Conservation (phyloP, 2,329 filamentous ascomycete genomes). For the Dissoconium aciculare region DNA sequence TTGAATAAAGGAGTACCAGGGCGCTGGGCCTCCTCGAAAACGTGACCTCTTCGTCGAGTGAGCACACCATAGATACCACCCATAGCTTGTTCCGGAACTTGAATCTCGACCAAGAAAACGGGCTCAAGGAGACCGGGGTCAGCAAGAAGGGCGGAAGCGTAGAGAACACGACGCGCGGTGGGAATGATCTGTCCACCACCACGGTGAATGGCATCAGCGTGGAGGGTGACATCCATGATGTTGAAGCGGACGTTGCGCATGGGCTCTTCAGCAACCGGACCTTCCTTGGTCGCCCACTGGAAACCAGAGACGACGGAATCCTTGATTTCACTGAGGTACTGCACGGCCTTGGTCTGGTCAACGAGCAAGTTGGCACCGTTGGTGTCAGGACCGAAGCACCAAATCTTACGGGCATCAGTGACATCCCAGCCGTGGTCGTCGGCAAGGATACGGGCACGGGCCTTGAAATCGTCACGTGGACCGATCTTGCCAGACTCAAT, state of each 20-base stretch:
- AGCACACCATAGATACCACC: slow-evolving; percentile 99
- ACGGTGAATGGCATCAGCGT: slow-evolving; percentile 99
- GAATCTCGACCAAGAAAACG: slow-evolving; percentile 98
- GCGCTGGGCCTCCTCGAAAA: slow-evolving; percentile 96
- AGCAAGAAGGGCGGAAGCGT: slow-evolving; percentile 80
- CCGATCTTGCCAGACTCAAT: slow-evolving; percentile 87
- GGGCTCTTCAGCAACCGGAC: slow-evolving; percentile 94
- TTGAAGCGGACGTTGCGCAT: slow-evolving; percentile 97
- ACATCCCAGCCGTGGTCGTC: slow-evolving; percentile 99
- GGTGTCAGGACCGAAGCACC: slow-evolving; percentile 98
- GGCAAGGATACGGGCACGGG: slow-evolving; percentile 84
- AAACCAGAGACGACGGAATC: slow-evolving; percentile 98
- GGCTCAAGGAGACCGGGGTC: slow-evolving; percentile 87
- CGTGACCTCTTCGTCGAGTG: slow-evolving; percentile 94
- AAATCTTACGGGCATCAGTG: slow-evolving; percentile 99
- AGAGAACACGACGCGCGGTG: slow-evolving; percentile 92
- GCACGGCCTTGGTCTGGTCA: slow-evolving; percentile 99
- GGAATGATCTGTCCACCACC: slow-evolving; percentile 98
- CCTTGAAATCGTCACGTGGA: slow-evolving; percentile 98
- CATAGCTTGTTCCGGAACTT: slow-evolving; percentile 97
- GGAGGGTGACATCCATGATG: slow-evolving; percentile 97
- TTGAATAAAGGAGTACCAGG: slow-evolving; percentile 98
- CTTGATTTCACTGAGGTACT: slow-evolving; percentile 99
- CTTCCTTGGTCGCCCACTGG: slow-evolving; percentile 98
- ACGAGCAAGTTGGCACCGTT: slow-evolving; percentile 95